Evolutionary conservation across 176 grass and related monocot genomes (phyloP).

Genomic region (Oryza punctata): DNA sequence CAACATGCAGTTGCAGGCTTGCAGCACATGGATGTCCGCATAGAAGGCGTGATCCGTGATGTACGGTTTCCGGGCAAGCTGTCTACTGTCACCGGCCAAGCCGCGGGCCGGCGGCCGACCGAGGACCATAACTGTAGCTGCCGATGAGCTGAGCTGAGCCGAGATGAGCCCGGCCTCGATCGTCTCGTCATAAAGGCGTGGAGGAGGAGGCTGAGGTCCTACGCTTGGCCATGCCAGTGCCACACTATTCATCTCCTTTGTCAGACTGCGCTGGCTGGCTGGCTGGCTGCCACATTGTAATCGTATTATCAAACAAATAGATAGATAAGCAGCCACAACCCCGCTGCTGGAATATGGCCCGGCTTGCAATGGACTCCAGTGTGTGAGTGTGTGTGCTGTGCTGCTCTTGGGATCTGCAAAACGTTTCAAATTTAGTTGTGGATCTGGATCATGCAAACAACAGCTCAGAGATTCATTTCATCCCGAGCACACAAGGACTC

Average conservation of each 20-base stretch:
- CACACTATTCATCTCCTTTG: conserved; percentile 49
- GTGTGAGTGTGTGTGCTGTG: conserved; percentile 52
- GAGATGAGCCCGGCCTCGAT: neutral
- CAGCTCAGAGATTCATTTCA: conserved; percentile 48
- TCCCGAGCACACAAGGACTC: conserved; percentile 20
- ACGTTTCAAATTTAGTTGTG: conserved; percentile 62
- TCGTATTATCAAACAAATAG: neutral
- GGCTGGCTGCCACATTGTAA: conserved; percentile 33
- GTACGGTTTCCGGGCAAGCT: conserved; percentile 17
- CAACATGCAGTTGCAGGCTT: neutral
- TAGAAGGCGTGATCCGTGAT: neutral
- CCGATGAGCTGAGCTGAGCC: conserved; percentile 33
- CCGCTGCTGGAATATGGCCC: conserved; percentile 48
- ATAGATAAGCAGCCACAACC: neutral
- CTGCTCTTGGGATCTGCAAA: conserved; percentile 60
- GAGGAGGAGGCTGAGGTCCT: neutral
- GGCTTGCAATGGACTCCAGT: conserved; percentile 39
- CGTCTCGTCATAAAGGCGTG: conserved; percentile 43
- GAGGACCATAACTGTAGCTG: conserved; percentile 58
- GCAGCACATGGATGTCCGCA: conserved; percentile 13
- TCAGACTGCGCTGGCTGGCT: conserved; percentile 39
- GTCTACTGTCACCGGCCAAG: neutral
- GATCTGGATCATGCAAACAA: conserved; percentile 56
- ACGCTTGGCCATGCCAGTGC: neutral
- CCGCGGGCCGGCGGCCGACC: conserved; percentile 31